Evolutionary conservation across 805 yeast species (phyloP), one percentile per base, ranked within the genome.

Genomic region (Saccharomycopsis sp.): DNA sequence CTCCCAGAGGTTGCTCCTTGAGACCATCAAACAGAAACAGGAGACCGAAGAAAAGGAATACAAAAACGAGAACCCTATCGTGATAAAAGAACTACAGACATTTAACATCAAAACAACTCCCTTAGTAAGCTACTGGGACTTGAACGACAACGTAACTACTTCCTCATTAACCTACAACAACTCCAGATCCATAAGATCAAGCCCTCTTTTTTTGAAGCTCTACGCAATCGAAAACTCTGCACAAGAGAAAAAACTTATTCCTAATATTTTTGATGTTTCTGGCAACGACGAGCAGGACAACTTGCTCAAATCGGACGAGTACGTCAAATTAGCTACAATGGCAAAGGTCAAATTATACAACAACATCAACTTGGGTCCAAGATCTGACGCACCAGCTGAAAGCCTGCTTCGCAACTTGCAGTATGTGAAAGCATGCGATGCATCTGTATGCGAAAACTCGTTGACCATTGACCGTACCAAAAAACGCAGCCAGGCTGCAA

Each of bases 201-300:
- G 57, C 22, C 58, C 61, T 15, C 23, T 57, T 8, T 62, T 62
- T 35, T 52, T 62, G 15, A 55, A 52, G 25, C 47, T 62, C n/a
- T 62, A 62, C 25, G 64, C 64, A 15, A 62, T 59, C 24, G 63
- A 60, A 56, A 59, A 62, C 41, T 41, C 49, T 8, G 49, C 57
- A 38, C 59, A 57, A 23, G 52, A 47, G 20, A 58, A 58, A 20
- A 42, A 42, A 15, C 41, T 62, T 12, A 52, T 62, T 20, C 64
- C 64, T 22, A 62, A 62, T 52, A 59, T 62, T 51, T 59, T 62
- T n/a, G 55, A 53, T n/a, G 5, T 53, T 19, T 35, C 51, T 47
- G 54, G 24, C 3, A 52, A 52, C 24, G 54, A 52, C 19, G 53
- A 52, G 25, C 24, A 55, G 22, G 57, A 29, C n/a, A n/a, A 55